Evolutionary conservation across 495 filamentous ascomycete genomes (phyloP), one percentile per base, ranked within the genome.

Genomic region (Hypoxylon fragiforme): DNA sequence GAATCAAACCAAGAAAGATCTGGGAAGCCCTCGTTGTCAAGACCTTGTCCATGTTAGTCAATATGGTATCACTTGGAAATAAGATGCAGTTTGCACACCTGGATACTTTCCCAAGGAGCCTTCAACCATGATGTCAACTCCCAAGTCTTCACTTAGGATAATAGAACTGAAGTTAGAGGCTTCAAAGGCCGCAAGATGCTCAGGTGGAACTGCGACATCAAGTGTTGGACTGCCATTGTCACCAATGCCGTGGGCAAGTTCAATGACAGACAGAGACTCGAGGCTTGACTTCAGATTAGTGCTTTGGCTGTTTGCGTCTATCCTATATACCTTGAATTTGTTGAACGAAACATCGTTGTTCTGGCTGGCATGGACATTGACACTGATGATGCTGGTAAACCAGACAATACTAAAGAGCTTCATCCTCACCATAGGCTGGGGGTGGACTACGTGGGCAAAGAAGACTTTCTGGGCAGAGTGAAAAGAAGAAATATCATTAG

Each of bases 1-100:
- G 73, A 63, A 54, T 81, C 71, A 68, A 84, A 85, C 79, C 79
- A 85, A 4, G 76, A 66, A 7, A 70, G 14, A 18, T 67, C 59
- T 7, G 57, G 56, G 13, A 63, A 60, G 16, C 57, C 42, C 21
- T 40, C 11, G 3, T 53, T 19, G 26, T 57, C 62, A n/a, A 54
- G 51, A 32, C n/a, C 46, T 69, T 7, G 2, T 3, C 8, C 6
- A 24, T 28, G 24, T 28, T 4, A 22, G 44, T 64, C 7, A 63
- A 31, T 18, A 21, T 54, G 16, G 15, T 22, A 16, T 24, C 12
- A 7, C 12, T 7, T 34, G 6, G 5, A 26, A 32, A 18, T 32
- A 2, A 22, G 1, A 19, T 8, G 6, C 3, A 13, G 7, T 5
- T 1, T 18, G 43, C 62, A 35, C 6, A 66, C 55, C 51, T 30